These are phyloP conservation scores for Epichloe coenophiala DNA, from an alignment of 2,329 filamentous ascomycete species.

Conservation along the genomic window DNA sequence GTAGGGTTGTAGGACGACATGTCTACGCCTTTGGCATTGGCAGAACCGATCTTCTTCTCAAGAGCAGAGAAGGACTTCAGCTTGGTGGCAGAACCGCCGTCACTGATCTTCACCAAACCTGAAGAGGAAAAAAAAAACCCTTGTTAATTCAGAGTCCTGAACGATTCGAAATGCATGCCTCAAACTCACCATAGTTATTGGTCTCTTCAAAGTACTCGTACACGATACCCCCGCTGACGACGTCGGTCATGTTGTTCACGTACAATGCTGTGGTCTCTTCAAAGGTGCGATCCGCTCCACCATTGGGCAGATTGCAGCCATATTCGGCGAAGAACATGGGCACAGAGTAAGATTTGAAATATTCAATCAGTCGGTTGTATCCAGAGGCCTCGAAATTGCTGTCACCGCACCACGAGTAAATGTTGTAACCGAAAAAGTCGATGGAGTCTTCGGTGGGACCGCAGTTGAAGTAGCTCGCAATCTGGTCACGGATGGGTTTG, in stretches of 20 bases:
- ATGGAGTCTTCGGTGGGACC: slow-evolving; percentile 52
- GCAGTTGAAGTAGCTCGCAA: slow-evolving; percentile 94
- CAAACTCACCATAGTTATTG: slow-evolving; percentile 65
- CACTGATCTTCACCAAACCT: slow-evolving; percentile 50
- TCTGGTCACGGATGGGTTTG: slow-evolving; percentile 61
- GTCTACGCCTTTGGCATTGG: slow-evolving; percentile 51
- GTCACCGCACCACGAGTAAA: slow-evolving; percentile 96
- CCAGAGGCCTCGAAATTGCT: slow-evolving; percentile 66
- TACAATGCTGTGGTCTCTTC: slow-evolving; percentile 76
- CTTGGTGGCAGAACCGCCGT: slow-evolving; percentile 45
- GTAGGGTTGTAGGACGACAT: slow-evolving; percentile 57
- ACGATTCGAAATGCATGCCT: too few species aligned
- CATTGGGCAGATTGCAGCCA: slow-evolving; percentile 67
- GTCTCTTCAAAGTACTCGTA: slow-evolving; percentile 95
- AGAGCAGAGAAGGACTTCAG: slow-evolving; percentile 64
- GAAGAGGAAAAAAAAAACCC: background rate
- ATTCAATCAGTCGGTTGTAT: slow-evolving; percentile 68
- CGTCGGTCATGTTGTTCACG: slow-evolving; percentile 62
- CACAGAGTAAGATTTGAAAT: slow-evolving; percentile 80
- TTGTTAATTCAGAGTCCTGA: too few species aligned
- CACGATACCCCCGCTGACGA: slow-evolving; percentile 93
- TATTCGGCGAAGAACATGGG: slow-evolving; percentile 98
- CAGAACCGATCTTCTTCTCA: slow-evolving; percentile 53
- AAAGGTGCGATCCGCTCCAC: slow-evolving; percentile 58
- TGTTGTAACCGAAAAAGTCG: slow-evolving; percentile 99